A percentile compares a stretch with the other conserved stretches of the same genome.
These are phyloP conservation scores for Pleurotus cornucopiae DNA, from an alignment of 768 basidiomycete genomes.

Conservation along the genomic window DNA sequence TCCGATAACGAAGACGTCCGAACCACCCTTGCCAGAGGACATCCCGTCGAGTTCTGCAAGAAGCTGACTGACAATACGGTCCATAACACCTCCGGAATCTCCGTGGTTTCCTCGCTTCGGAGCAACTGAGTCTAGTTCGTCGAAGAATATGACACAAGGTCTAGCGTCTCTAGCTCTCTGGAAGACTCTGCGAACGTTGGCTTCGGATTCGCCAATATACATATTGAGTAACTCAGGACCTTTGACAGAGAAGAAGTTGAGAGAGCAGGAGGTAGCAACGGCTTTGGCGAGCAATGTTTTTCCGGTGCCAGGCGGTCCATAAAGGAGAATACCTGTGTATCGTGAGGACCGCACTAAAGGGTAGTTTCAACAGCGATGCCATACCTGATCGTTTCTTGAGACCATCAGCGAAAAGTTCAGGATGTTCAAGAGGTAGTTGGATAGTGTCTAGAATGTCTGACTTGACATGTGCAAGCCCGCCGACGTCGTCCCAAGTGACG, in stretches of 20 bases:
- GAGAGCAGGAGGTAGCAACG: constrained; percentile 89
- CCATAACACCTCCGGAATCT: constrained; percentile 97
- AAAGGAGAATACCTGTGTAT: constrained; percentile 74
- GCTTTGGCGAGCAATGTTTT: constrained; percentile 96
- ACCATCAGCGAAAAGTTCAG: constrained; percentile 85
- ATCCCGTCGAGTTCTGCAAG: constrained; percentile 94
- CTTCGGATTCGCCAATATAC: constrained; percentile 98
- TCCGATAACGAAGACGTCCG: constrained; percentile 90
- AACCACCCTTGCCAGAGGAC: constrained; percentile 52
- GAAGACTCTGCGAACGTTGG: constrained; percentile 92
- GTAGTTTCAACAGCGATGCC: not conserved
- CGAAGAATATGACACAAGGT: constrained; percentile 96
- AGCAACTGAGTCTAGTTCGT: constrained; percentile 92
- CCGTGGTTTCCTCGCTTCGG: constrained; percentile 94
- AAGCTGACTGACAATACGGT: constrained; percentile 92
- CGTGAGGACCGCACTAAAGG: no score
- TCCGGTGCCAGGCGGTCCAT: constrained; percentile 94
- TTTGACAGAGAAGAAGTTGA: constrained; percentile 97
- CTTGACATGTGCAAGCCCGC: constrained; percentile 85
- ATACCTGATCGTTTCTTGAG: constrained; percentile 93
- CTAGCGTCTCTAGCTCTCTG: constrained; percentile 87
- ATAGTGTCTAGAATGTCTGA: constrained; percentile 94
- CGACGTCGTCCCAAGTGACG: constrained; percentile 97
- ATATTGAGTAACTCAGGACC: constrained; percentile 95
- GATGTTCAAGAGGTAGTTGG: constrained; percentile 85